Evolutionary conservation across 805 yeast genomes (phyloP).

Genomic region (Brettanomyces naardenensis): DNA sequence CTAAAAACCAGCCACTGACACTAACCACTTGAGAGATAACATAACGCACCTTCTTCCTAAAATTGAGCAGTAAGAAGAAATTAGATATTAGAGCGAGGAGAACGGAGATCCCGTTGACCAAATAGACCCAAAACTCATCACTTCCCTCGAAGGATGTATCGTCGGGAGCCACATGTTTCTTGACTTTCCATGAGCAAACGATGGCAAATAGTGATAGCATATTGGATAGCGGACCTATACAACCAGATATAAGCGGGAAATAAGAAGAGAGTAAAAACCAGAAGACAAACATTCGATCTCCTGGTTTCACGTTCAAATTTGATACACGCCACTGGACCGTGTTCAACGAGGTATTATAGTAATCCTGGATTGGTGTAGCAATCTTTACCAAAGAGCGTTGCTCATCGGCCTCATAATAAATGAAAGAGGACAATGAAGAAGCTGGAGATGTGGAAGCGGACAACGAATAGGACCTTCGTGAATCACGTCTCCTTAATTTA

Average conservation of each 20-base stretch:
- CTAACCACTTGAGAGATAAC: constrained; percentile 54
- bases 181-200: constrained; percentile 51
- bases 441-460: too few relatives aligned
- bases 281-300: constrained; percentile 21
- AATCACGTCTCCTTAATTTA: too few relatives aligned
- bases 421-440: too few relatives aligned
- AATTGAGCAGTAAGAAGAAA: constrained; percentile 60
- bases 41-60: constrained; percentile 50
- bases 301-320: constrained; percentile 24
- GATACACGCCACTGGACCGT: constrained; percentile 23
- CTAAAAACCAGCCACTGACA: constrained; percentile 56
- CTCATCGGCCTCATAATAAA: too few relatives aligned
- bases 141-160: constrained; percentile 27
- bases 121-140: constrained; percentile 31
- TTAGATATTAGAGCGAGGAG: constrained; percentile 63
- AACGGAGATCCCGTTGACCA: constrained; percentile 56
- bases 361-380: constrained; percentile 7
- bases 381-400: too few relatives aligned
- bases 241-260: constrained; percentile 70
- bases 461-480: too few relatives aligned
- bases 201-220: constrained; percentile 66
- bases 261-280: constrained; percentile 67
- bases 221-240: constrained; percentile 73
- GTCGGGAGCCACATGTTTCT: constrained; percentile 6
- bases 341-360: constrained; percentile 21